Evolutionary conservation across 1,284 basidiomycete genomes (phyloP).

Genomic region (Hemileia vastatrix): DNA sequence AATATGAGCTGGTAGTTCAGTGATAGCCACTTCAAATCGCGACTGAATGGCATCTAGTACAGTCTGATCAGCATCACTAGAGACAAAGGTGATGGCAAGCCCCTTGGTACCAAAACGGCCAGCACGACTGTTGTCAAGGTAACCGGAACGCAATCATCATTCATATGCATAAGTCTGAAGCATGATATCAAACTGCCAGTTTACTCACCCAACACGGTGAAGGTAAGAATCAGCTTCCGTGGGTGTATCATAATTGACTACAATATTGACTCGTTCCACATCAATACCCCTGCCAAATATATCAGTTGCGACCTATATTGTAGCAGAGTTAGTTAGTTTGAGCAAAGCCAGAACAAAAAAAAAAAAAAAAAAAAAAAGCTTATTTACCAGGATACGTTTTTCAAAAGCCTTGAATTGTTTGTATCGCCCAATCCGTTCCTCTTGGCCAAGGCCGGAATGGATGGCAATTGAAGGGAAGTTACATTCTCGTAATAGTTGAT

Average conservation of each 20-base stretch:
- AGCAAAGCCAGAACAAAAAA: background rate
- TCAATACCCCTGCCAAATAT: conserved; percentile 97
- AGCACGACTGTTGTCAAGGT: conserved; percentile 65
- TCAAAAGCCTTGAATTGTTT: conserved; percentile 99
- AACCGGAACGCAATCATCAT: too few relatives aligned
- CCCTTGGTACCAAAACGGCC: conserved; percentile 99
- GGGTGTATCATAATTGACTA: conserved; percentile 71
- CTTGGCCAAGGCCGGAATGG: conserved; percentile 85
- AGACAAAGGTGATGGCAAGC: conserved; percentile 95
- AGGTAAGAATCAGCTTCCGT: conserved; percentile 95
- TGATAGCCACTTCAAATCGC: conserved; percentile 83
- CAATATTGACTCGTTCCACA: conserved; percentile 94
- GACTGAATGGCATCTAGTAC: conserved; percentile 86
- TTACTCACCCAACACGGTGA: conserved; percentile 70
- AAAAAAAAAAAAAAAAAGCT: background rate
- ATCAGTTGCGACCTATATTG: conserved; percentile 65
- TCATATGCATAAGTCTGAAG: too few relatives aligned
- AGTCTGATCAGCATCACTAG: conserved; percentile 80
- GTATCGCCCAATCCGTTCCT: conserved; percentile 96
- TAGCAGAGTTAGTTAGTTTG: too few relatives aligned
- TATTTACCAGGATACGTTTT: conserved; percentile 69
- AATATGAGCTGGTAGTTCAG: conserved; percentile 83
- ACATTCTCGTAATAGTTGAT: conserved; percentile 90
- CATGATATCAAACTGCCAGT: too few relatives aligned
- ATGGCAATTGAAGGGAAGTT: conserved; percentile 98